phyloP scores from a whole-genome alignment of 1,284 basidiomycete species.

The Exobasidium rhododendri region DNA sequence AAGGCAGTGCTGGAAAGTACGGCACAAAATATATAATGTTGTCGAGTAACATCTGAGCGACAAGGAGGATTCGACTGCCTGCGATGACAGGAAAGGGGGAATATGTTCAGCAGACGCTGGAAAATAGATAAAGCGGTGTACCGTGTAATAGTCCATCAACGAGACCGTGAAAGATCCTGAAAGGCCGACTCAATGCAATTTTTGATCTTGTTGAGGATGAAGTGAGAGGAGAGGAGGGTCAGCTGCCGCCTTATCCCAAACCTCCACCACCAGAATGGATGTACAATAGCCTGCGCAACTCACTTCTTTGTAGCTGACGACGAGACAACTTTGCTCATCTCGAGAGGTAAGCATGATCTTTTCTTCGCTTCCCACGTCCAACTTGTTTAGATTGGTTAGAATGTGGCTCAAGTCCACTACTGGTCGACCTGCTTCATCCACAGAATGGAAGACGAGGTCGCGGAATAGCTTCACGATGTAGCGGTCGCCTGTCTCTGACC shows the following conservation, averaged over 20 bases:
- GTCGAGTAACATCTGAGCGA: too few species aligned
- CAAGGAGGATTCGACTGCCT: not conserved
- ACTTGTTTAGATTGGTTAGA: constrained; percentile 58
- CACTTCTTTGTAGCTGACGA: constrained; percentile 84
- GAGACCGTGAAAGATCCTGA: constrained; percentile 34
- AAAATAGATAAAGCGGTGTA: not conserved
- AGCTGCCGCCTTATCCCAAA: not conserved
- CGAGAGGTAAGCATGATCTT: constrained; percentile 88
- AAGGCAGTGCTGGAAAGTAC: too few species aligned
- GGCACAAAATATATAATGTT: too few species aligned
- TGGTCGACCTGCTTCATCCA: constrained; percentile 84
- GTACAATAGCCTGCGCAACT: not conserved
- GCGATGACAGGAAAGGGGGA: not conserved
- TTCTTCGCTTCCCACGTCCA: constrained; percentile 89
- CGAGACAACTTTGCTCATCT: constrained; percentile 92
- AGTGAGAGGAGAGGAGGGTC: not conserved
- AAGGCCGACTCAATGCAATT: constrained; percentile 47
- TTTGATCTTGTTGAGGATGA: too few species aligned
- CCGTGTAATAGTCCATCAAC: constrained; percentile 8
- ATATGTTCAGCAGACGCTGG: not conserved
- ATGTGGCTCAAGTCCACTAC: constrained; percentile 67
- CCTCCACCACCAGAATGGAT: too few species aligned
- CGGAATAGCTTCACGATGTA: constrained; percentile 98
- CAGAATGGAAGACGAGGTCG: constrained; percentile 96
- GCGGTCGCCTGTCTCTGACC: constrained; percentile 96